A percentile compares a stretch with the other conserved stretches of the same genome.
Evolutionary conservation across 176 grass and related monocot genomes (phyloP).

Genomic region (Miscanthus lutarioriparius): DNA sequence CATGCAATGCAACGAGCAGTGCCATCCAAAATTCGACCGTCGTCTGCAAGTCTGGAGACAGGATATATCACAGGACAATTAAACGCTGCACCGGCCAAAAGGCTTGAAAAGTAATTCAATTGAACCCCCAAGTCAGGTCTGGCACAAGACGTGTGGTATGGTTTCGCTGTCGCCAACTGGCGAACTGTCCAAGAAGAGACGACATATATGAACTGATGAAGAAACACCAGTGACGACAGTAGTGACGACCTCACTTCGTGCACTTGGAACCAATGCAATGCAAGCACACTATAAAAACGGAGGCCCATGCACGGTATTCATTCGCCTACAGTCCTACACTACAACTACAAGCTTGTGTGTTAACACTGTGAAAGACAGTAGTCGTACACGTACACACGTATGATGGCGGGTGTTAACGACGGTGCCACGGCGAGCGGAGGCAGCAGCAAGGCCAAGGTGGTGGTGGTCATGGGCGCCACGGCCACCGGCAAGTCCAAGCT

Average conservation of each 20-base stretch:
- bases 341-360: neutral
- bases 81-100: neutral
- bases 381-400: neutral
- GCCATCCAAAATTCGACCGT: neutral
- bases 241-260: neutral
- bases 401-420: neutral
- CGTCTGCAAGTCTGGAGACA: neutral
- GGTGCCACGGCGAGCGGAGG: neutral
- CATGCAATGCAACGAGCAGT: too few relatives aligned
- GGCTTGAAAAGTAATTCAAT: neutral
- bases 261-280: neutral
- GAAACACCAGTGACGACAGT: neutral
- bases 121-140: neutral
- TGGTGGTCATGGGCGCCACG: conserved; percentile 83
- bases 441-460: conserved; percentile 36
- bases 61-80: neutral
- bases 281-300: neutral
- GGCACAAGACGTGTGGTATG: neutral
- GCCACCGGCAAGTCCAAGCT: conserved; percentile 89
- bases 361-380: neutral
- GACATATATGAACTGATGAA: neutral
- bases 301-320: neutral
- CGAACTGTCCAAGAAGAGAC: neutral
- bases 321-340: neutral
- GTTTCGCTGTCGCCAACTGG: neutral